Conservation (phyloP, 805 yeast genomes). For the Saccharomycopsis lassenensis region DNA sequence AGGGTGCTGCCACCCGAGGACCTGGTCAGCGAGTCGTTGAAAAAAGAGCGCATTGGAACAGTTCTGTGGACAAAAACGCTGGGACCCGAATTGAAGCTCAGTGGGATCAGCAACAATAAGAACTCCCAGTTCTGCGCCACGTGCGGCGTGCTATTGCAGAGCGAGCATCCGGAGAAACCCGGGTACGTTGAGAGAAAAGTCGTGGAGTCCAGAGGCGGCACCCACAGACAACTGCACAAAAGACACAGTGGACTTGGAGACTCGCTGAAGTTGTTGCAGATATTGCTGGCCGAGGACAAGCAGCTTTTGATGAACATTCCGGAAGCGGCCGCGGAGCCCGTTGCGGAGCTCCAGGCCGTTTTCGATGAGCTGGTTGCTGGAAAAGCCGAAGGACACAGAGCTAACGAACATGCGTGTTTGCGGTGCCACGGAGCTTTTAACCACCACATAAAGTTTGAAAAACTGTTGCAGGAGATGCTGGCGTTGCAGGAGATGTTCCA, state of each 20-base stretch:
- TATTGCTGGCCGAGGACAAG: constrained; percentile 9
- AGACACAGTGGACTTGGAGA: constrained; percentile 5
- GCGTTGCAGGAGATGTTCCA: too few relatives aligned
- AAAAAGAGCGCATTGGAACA: too few relatives aligned
- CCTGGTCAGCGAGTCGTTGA: too few relatives aligned
- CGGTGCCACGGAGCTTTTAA: constrained; percentile 45
- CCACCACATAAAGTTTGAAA: constrained; percentile 29
- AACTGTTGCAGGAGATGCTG: too few relatives aligned
- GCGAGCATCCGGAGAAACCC: constrained; percentile 23
- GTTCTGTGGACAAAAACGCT: too few relatives aligned
- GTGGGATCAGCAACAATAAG: too few relatives aligned
- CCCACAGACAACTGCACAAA: not conserved
- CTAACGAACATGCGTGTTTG: constrained; percentile 30
- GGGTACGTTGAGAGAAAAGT: constrained; percentile 28
- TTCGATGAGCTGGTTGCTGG: not conserved
- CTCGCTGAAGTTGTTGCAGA: too few relatives aligned
- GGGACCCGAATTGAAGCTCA: too few relatives aligned
- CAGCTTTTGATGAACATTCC: constrained; percentile 2
- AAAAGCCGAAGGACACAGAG: constrained; percentile 13
- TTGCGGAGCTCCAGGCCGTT: too few relatives aligned
- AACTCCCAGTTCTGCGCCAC: too few relatives aligned
- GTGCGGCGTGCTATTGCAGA: constrained; percentile 49
- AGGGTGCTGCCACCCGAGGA: too few relatives aligned
- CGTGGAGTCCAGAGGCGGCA: not conserved
- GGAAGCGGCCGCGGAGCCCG: constrained; percentile 4